Evolutionary conservation across 306 rosid genomes (phyloP).

Genomic region (Pueraria montana): DNA sequence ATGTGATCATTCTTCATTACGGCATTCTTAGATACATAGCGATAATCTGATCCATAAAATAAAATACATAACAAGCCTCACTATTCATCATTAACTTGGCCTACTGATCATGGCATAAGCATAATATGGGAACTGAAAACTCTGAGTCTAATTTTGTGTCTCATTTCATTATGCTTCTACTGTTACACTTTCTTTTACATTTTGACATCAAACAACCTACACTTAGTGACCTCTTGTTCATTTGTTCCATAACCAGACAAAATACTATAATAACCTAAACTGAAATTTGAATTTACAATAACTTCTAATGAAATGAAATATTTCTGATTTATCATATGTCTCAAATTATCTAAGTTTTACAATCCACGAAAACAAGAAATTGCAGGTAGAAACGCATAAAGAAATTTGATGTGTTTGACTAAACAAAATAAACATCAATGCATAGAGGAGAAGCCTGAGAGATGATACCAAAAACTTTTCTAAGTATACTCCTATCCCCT

Average conservation of each 20-base stretch:
- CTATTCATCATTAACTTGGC: constrained; percentile 29
- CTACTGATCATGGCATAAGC: constrained; percentile 9
- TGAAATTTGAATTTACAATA: neutral
- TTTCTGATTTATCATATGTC: constrained; percentile 1
- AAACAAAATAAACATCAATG: constrained; percentile 30
- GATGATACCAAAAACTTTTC: constrained; percentile 89
- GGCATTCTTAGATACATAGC: constrained; percentile 24
- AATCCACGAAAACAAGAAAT: constrained; percentile 7
- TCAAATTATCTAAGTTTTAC: neutral
- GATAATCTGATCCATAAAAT: constrained; percentile 29
- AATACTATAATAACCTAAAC: neutral
- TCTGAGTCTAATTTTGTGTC: constrained; percentile 5
- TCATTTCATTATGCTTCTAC: constrained; percentile 28
- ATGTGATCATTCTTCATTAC: neutral
- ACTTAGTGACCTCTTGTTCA: constrained; percentile 7
- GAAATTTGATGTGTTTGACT: constrained; percentile 10
- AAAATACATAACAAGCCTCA: constrained; percentile 27
- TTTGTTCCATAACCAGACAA: constrained; percentile 14
- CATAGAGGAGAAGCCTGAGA: constrained; percentile 27
- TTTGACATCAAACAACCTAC: constrained; percentile 20
- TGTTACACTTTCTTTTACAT: constrained; percentile 14
- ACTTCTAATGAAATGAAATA: constrained; percentile 6
- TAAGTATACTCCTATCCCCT: constrained; percentile 75
- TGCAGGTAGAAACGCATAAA: neutral
- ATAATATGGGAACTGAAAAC: constrained; percentile 8